phyloP scores from a whole-genome alignment of 306 rosid species.

The Dalbergia cultrata region DNA sequence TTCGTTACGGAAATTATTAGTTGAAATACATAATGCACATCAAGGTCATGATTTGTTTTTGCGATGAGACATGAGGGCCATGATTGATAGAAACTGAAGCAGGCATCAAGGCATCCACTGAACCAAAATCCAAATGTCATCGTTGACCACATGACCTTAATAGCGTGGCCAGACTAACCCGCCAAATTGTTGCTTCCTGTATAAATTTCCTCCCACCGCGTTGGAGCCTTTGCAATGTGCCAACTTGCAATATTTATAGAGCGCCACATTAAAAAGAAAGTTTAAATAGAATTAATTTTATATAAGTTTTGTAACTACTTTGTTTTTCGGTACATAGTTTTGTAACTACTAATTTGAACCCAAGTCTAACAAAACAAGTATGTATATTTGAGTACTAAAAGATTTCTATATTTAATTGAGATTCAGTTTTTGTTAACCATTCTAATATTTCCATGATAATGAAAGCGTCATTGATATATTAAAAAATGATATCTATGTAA shows the following conservation, averaged over 20 bases:
- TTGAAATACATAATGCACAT: constrained; percentile 14
- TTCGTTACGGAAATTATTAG: neutral
- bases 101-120: neutral
- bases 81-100: neutral
- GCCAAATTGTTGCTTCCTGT: neutral
- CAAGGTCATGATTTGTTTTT: neutral
- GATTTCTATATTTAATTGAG: neutral
- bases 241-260: neutral
- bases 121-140: neutral
- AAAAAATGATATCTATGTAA: neutral
- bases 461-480: neutral
- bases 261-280: neutral
- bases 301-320: too few species aligned
- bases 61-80: neutral
- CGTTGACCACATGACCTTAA: neutral
- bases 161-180: neutral
- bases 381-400: too few species aligned
- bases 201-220: neutral
- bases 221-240: neutral
- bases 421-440: neutral
- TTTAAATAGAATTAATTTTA: neutral
- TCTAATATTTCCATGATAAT: neutral
- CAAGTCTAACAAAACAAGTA: too few species aligned
- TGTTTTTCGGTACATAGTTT: too few species aligned
- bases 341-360: too few species aligned